These are phyloP conservation scores for Trichoderma polysporum DNA, from an alignment of 2,329 filamentous ascomycete genomes.

Conservation along the genomic window DNA sequence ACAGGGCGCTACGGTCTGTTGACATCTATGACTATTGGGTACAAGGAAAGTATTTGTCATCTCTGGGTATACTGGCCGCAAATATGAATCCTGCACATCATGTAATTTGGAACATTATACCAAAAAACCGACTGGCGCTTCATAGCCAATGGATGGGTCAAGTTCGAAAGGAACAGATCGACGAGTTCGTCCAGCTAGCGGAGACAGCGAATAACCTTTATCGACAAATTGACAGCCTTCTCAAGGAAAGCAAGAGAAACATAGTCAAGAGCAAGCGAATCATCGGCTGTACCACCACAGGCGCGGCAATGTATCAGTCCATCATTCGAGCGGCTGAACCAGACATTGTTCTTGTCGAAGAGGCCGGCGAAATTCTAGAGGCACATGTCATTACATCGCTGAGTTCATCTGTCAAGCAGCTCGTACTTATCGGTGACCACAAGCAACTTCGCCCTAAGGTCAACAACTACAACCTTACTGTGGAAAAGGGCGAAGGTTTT, in stretches of 20 bases:
- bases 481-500: constrained; percentile 64
- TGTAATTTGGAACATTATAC: constrained; percentile 53
- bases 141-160: constrained; percentile 43
- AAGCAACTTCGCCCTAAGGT: constrained; percentile 69
- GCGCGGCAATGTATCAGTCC: constrained; percentile 60
- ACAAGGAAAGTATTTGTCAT: neutral
- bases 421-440: constrained; percentile 72
- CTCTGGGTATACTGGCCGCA: neutral
- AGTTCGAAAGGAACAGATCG: constrained; percentile 52
- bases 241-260: constrained; percentile 41
- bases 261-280: constrained; percentile 57
- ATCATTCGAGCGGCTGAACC: constrained; percentile 55
- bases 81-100: constrained; percentile 29
- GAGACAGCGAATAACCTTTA: constrained; percentile 44
- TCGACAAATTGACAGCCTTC: constrained; percentile 43
- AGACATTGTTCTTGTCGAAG: constrained; percentile 65
- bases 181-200: constrained; percentile 39
- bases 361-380: constrained; percentile 73
- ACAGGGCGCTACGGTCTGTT: constrained; percentile 40
- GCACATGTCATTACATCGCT: constrained; percentile 61
- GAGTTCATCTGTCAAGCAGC: constrained; percentile 54
- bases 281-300: constrained; percentile 71
- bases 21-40: constrained; percentile 28
- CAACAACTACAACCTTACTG: constrained; percentile 57
- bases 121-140: constrained; percentile 37